These are phyloP conservation scores for Cyclotella distinguenda DNA, from an alignment of 108 stramenopile genomes.

Conservation along the genomic window DNA sequence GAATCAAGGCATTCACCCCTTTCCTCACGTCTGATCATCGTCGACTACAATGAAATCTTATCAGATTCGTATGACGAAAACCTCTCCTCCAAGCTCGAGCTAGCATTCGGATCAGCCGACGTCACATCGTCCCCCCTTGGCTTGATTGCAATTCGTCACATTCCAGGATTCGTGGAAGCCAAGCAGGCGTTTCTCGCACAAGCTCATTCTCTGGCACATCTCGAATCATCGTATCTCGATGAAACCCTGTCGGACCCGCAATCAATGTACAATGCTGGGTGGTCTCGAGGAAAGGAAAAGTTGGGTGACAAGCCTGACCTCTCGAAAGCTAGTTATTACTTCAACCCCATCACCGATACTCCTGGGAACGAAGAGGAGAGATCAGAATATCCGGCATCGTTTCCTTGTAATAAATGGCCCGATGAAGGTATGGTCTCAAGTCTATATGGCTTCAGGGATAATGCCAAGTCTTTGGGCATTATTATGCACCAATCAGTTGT, in stretches of 20 bases:
- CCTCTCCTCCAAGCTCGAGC: slow-evolving; percentile 40
- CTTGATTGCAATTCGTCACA: slow-evolving; percentile 76
- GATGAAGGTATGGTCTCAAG: slow-evolving; percentile 52
- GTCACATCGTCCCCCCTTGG: slow-evolving; percentile 51
- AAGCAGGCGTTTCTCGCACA: slow-evolving; percentile 65
- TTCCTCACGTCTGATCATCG: slow-evolving; percentile 37
- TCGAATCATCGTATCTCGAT: slow-evolving; percentile 58
- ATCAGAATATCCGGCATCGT: slow-evolving; percentile 70
- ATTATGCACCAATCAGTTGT: slow-evolving; percentile 78
- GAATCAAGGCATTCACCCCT: not conserved
- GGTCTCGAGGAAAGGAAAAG: slow-evolving; percentile 91
- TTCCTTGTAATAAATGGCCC: slow-evolving; percentile 91
- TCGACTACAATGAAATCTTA: slow-evolving; percentile 52
- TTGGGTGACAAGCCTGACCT: slow-evolving; percentile 83
- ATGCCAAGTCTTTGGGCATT: slow-evolving; percentile 64
- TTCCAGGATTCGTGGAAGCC: slow-evolving; percentile 78
- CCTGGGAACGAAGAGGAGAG: slow-evolving; percentile 82
- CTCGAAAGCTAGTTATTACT: slow-evolving; percentile 89
- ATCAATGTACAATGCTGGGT: slow-evolving; percentile 89
- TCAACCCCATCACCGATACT: slow-evolving; percentile 76
- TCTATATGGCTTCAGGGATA: slow-evolving; percentile 53
- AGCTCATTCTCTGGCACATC: slow-evolving; percentile 75
- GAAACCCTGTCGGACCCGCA: slow-evolving; percentile 58
- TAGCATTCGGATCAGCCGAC: slow-evolving; percentile 51
- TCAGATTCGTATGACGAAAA: slow-evolving; percentile 14